Base-by-base conservation (phyloP, 768 basidiomycete genomes). In the Collybia mongolica region DNA sequence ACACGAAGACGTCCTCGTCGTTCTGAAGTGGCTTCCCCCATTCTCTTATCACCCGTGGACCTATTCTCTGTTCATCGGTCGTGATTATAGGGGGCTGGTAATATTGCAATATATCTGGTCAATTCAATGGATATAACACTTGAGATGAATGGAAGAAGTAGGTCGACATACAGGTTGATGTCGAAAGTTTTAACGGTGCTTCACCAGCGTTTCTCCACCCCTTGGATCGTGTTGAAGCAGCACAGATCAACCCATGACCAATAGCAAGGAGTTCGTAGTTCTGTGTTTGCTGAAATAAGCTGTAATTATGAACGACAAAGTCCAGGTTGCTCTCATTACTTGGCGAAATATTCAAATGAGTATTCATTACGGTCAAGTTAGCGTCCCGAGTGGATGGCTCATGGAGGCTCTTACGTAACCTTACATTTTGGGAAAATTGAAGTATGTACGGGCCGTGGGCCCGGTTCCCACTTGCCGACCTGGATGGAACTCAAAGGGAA, bases 1-100 rank as follows among this genome's bases (percentile, higher is more conserved):
- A 42, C 24, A 52, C 54, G 44, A 70, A 71, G 24, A 70, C 24
- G 39, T 79, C 77, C 19, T 63, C 68, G 12, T 65, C 66, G 20
- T 63, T 60, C 11, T 53, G 50, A 19, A 62, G 40, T 6, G 60
- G 54, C 6, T 60, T 59, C 8, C 70, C 74, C 80, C 80, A 81
- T 41, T 73, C 71, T 29, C 64, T 68, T 15, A 52, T n/a, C 38
- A 9, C 2, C 28, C 14, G 46, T 6, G 15, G 23, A 11, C 32
- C 32, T 32, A 9, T 9, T 2, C 2, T 32, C 14, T 32, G 7
- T 12, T 32, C 9, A 9, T 32, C 32, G 6, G 14, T 32, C 11
- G 32, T 3, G 32, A 32, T 32, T 3, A 11, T 14, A 9, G 14
- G 14, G 11, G 32, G 7, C 11, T 32, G 5, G 32, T 12, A 2